Evolutionary conservation across 257 asterid species (phyloP), one percentile per base, ranked within the genome.

Genomic region (Ilex asprella): DNA sequence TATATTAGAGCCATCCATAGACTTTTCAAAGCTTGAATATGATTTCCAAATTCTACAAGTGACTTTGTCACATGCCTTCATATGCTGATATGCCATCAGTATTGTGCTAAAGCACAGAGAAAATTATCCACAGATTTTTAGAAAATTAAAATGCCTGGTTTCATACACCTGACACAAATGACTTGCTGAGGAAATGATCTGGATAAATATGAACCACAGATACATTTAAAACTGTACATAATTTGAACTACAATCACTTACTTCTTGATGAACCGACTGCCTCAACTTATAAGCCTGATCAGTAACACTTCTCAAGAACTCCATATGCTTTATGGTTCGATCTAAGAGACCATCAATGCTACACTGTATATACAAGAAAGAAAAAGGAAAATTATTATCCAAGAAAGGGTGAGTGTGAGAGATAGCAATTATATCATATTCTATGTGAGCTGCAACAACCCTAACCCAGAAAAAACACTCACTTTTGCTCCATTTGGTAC

Each of bases 311-410:
- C 78, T 75, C 72, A 92, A 61, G 75, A 86, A 92, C 59, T 76
- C 82, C 99, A 89, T 85, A 79, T 92, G 99, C 54, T 86, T 89
- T 78, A 89, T 73, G 60, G 99, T 87, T 78, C 78, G 87, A 63
- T 89, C 91, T 65, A 92, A 88, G 63, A 92, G 92, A 67, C 97
- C 89, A 62, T 92, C 99, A 52, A 92, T 89, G 94, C 99, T 92
- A 78, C 99, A 76, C 99, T 92, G 96, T 65, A 76, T 62, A 46
- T 65, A 56, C 29, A 43, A 58, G 39, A 55, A 44, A 64, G 12
- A 16, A 61, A 60, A 62, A 59, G 75, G 21, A 58, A 59, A 47
- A 60, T 63, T 51, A 70, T 51, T 63, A 63, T 55, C 65, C 70
- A 51, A 74, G 27, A 50, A 46, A 49, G 67, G 59, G 46, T 7